Percentiles rank a stretch among this genome's conserved stretches.
phyloP scores from a whole-genome alignment of 1,139 yeast genomes.

The Suhomyces ambrosiae region DNA sequence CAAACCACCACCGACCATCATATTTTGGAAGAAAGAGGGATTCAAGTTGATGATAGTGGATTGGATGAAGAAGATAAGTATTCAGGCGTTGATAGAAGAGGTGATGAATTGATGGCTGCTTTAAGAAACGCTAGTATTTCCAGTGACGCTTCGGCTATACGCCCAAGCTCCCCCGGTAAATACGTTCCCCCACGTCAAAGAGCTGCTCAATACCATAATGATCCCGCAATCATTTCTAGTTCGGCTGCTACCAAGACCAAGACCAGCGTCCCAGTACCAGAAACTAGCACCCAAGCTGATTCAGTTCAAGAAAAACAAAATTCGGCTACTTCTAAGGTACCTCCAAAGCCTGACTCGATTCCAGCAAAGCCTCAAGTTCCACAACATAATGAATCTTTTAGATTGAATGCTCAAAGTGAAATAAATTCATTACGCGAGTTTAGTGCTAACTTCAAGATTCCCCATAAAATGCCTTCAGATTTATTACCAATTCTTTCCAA shows the following conservation, averaged over 20 bases:
- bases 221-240: slow-evolving; percentile 75
- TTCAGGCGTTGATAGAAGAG: slow-evolving; percentile 78
- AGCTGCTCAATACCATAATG: slow-evolving; percentile 64
- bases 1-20: slow-evolving; percentile 73
- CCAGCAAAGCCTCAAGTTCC: slow-evolving; percentile 37
- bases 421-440: slow-evolving; percentile 81
- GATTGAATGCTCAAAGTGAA: slow-evolving; percentile 62
- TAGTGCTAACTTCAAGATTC: slow-evolving; percentile 79
- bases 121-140: slow-evolving; percentile 40
- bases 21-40: slow-evolving; percentile 88
- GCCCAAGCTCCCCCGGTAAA: slow-evolving; percentile 29
- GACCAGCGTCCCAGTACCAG: slow-evolving; percentile 5
- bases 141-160: slow-evolving; percentile 14
- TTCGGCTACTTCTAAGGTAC: too few relatives aligned
- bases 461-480: slow-evolving; percentile 73
- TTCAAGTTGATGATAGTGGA: slow-evolving; percentile 76
- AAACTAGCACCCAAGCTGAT: slow-evolving; percentile 4
- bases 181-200: slow-evolving; percentile 70
- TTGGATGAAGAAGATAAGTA: slow-evolving; percentile 95
- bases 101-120: slow-evolving; percentile 67
- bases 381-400: slow-evolving; percentile 41
- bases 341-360: slow-evolving; percentile 23
- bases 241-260: slow-evolving; percentile 32
- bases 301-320: background rate
- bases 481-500: slow-evolving; percentile 74